Conservation (phyloP, 2,329 filamentous ascomycete species). For the Calonectria montana region DNA sequence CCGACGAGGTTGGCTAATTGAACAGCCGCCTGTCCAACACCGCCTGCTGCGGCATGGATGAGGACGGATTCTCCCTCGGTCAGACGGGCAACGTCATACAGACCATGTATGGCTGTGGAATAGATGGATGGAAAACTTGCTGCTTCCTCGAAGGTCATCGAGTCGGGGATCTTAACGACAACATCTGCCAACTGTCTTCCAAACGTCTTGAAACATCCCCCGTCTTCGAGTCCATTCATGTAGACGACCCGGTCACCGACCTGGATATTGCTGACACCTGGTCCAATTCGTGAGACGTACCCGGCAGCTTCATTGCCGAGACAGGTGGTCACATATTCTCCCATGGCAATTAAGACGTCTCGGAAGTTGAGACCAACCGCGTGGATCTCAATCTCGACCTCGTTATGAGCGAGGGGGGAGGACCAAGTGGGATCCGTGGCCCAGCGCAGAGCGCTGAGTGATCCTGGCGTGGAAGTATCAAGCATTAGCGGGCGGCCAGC, state of each 20-base stretch:
- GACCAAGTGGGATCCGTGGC: background rate
- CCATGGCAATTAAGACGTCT: conserved; percentile 27
- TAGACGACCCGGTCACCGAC: conserved; percentile 12
- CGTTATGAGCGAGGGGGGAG: background rate
- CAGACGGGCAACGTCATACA: background rate
- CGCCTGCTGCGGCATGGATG: conserved; percentile 47
- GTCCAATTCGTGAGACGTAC: background rate
- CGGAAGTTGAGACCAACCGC: conserved; percentile 25
- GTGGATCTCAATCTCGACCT: conserved; percentile 20
- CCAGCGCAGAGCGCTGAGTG: conserved; percentile 5
- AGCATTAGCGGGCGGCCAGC: conserved; percentile 21
- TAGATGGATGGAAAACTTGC: conserved; percentile 7
- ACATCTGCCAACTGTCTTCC: background rate
- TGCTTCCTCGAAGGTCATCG: conserved; percentile 31
- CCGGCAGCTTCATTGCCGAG: conserved; percentile 11
- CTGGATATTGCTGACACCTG: background rate
- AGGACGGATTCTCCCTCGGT: conserved; percentile 39
- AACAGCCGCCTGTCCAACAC: conserved; percentile 46
- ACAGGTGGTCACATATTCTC: conserved; percentile 6
- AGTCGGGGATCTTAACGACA: conserved; percentile 2
- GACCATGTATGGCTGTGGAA: conserved; percentile 3
- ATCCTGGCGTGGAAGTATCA: background rate
- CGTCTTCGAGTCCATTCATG: conserved; percentile 11
- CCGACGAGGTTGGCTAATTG: conserved; percentile 35
- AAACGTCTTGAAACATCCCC: conserved; percentile 8